Evolutionary conservation across 495 filamentous ascomycete genomes (phyloP).

Genomic region (Mytilinidion resinicola): DNA sequence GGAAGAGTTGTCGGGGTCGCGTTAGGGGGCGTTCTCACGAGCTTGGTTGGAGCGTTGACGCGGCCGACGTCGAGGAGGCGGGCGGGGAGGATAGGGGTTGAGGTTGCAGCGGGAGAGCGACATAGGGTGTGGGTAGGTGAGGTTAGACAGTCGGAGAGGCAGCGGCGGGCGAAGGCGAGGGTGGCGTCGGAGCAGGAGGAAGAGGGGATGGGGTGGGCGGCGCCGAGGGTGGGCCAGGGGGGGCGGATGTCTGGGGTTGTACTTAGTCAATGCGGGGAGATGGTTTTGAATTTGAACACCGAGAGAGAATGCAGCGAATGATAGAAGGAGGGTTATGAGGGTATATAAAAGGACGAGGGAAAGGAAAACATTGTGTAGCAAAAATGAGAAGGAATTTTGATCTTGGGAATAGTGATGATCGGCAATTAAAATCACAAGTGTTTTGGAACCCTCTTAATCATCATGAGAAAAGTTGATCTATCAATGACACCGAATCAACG

Average conservation of each 20-base stretch:
- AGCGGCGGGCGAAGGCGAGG: constrained; percentile 20
- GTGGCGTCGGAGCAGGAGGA: constrained; percentile 20
- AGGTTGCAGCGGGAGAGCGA: constrained; percentile 1
- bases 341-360: too few relatives aligned
- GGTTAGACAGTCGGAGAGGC: constrained; percentile 21
- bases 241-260: constrained; percentile 9
- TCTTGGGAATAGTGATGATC: too few relatives aligned
- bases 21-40: constrained; percentile 10
- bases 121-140: constrained; percentile 18
- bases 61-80: constrained; percentile 22
- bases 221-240: constrained; percentile 21
- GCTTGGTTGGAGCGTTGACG: constrained; percentile 11
- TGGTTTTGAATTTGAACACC: neutral
- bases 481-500: too few relatives aligned
- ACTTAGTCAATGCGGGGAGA: neutral
- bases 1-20: too few relatives aligned
- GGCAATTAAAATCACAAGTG: too few relatives aligned
- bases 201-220: constrained; percentile 16
- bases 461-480: too few relatives aligned
- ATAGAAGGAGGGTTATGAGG: neutral
- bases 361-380: too few relatives aligned
- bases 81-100: neutral
- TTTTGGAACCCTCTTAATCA: too few relatives aligned
- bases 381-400: too few relatives aligned
- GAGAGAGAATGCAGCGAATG: neutral